phyloP scores from a whole-genome alignment of 1,139 yeast genomes.

The Saccharomyces hybrid region DNA sequence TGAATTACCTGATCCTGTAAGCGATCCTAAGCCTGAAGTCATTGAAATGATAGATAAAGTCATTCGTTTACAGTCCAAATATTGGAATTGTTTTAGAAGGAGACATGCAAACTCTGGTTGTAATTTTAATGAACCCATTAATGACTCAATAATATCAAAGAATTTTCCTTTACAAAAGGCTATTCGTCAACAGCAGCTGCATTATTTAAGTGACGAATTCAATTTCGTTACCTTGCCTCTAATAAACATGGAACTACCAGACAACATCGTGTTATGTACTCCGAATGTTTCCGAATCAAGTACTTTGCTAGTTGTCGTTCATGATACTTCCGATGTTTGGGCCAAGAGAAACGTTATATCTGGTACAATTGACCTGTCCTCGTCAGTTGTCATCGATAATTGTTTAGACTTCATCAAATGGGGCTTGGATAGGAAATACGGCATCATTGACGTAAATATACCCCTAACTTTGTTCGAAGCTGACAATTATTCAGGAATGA shows the following conservation, averaged over 20 bases:
- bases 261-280: constrained; percentile 70
- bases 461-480: constrained; percentile 42
- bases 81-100: constrained; percentile 71
- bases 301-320: constrained; percentile 63
- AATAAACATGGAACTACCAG: constrained; percentile 45
- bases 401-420: constrained; percentile 51
- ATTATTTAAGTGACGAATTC: constrained; percentile 46
- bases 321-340: constrained; percentile 93
- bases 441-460: constrained; percentile 76
- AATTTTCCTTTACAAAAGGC: constrained; percentile 57
- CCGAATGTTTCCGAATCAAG: constrained; percentile 60
- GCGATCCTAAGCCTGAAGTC: constrained; percentile 66
- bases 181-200: constrained; percentile 62
- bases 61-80: constrained; percentile 67
- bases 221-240: constrained; percentile 67
- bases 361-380: constrained; percentile 70
- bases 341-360: constrained; percentile 74
- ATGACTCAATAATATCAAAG: constrained; percentile 23
- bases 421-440: constrained; percentile 53
- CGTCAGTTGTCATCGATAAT: constrained; percentile 62
- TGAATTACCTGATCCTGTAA: constrained; percentile 38
- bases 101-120: constrained; percentile 48
- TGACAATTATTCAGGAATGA: constrained; percentile 50
- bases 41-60: constrained; percentile 83
- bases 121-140: constrained; percentile 21